Base-by-base conservation (phyloP, 2,329 filamentous ascomycete genomes). In the Cladophialophora chaetospira region DNA sequence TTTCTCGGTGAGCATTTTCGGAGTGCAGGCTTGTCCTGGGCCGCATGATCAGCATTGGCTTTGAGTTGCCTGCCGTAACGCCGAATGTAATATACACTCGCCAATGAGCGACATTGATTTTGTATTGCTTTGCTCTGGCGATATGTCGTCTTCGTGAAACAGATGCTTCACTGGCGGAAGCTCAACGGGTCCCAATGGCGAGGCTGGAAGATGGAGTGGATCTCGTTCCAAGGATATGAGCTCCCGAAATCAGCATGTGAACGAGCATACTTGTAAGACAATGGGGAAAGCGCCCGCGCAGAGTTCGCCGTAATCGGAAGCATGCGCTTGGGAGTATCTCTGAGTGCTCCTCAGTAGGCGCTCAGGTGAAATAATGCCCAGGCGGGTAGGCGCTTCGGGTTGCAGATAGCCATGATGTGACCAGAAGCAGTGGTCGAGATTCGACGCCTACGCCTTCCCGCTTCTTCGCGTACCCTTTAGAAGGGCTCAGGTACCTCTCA, bases 251-350 rank as follows among this genome's bases (percentile, higher is more conserved):
- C n/a, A n/a, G n/a, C n/a, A n/a, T n/a, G n/a, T n/a, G n/a, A n/a
- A n/a, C n/a, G n/a, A n/a, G n/a, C n/a, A n/a, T n/a, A n/a, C n/a
- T n/a, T n/a, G n/a, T 35, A 47, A n/a, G 33, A n/a, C n/a, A 48
- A 48, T 25, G 36, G 31, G 52, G 52, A 21, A 42, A 43, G 43
- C 23, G 33, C 31, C 54, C 47, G 42, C 48, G 48, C 54, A 40
- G 31, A 57, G 35, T 31, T 42, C 42, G 54, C 48, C 43, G 48
- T 57, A 51, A 57, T 57, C 54, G 43, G 54, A 31, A 26, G 21
- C 10, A 25, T 11, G 42, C 25, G 40, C 29, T 25, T 29, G 50
- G 47, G 47, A 35, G 53, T 31, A 43, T 35, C 54, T 57, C 44
- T 57, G 54, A 38, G 31, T 36, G 31, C 23, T 38, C 15, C 35